Evolutionary conservation across 192 early-diverging fungal species (phyloP).

Genomic region (Powellomyces hirtus): DNA sequence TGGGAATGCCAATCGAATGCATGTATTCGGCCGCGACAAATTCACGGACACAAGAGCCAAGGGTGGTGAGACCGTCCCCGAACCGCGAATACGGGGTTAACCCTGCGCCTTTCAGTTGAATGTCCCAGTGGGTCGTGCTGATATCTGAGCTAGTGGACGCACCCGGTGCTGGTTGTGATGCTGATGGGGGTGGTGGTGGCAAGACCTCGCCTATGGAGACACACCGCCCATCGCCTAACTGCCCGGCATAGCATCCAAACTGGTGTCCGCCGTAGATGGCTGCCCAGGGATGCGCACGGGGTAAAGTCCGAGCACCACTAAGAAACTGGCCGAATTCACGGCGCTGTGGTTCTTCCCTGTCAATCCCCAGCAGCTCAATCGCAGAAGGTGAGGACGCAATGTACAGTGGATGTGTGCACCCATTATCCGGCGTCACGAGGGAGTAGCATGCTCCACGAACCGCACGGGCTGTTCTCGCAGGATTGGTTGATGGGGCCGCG

Average conservation of each 20-base stretch:
- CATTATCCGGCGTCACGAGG: not conserved
- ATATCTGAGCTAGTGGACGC: not conserved
- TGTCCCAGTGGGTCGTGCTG: slow-evolving; percentile 50
- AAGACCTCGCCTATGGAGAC: slow-evolving; percentile 66
- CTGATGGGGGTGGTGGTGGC: not conserved
- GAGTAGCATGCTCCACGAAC: slow-evolving; percentile 13
- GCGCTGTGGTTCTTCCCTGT: not conserved
- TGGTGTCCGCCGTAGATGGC: slow-evolving; percentile 45
- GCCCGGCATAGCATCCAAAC: slow-evolving; percentile 44
- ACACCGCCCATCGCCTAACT: slow-evolving; percentile 81
- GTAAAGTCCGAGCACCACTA: not conserved
- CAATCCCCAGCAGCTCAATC: not conserved
- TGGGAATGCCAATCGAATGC: slow-evolving; percentile 66
- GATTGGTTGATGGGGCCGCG: not conserved
- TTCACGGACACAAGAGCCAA: slow-evolving; percentile 79
- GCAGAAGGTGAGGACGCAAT: slow-evolving; percentile 4
- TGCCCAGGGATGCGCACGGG: slow-evolving; percentile 31
- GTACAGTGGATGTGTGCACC: slow-evolving; percentile 1
- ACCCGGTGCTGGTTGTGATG: no score
- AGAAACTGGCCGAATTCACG: slow-evolving; percentile 10
- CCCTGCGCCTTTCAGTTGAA: slow-evolving; percentile 82
- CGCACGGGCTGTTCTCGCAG: not conserved
- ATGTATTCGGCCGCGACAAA: slow-evolving; percentile 71
- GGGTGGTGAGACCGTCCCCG: slow-evolving; percentile 78
- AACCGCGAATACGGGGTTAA: slow-evolving; percentile 80